Percentiles rank a stretch among this genome's conserved stretches.
phyloP scores from a whole-genome alignment of 139 green algal species.

The Gonium pectorale region DNA sequence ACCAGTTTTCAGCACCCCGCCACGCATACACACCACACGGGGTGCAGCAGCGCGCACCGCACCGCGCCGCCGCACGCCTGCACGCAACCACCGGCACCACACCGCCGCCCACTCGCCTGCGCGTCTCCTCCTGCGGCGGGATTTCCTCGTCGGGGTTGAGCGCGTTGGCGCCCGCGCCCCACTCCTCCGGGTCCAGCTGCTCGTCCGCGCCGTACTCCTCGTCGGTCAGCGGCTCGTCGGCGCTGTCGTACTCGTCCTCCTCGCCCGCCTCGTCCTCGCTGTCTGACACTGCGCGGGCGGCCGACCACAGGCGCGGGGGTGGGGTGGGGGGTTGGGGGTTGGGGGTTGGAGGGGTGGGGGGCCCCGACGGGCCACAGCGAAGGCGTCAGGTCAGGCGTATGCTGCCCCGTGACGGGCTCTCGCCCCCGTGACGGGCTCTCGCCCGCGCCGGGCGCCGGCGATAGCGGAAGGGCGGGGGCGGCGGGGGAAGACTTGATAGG shows the following conservation, averaged over 20 bases:
- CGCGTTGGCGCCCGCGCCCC: conserved; percentile 63
- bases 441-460: too few species aligned
- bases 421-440: too few species aligned
- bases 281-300: not conserved
- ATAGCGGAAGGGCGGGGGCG: too few species aligned
- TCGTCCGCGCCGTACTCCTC: conserved; percentile 55
- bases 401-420: too few species aligned
- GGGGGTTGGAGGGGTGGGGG: not conserved
- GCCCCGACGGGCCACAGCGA: too few species aligned
- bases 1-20: too few species aligned
- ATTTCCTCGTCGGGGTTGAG: conserved; percentile 78
- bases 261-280: conserved; percentile 50
- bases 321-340: not conserved
- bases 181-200: conserved; percentile 61
- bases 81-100: too few species aligned
- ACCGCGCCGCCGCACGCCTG: too few species aligned
- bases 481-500: too few species aligned
- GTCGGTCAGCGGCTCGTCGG: conserved; percentile 48
- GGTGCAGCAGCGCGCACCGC: too few species aligned
- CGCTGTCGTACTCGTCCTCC: conserved; percentile 49
- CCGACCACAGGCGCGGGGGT: not conserved
- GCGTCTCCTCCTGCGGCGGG: conserved; percentile 54
- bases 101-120: conserved; percentile 13
- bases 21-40: too few species aligned
- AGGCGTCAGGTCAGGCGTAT: too few species aligned